Conservation (phyloP, 169 alveolate genomes). For the Cryptosporidium ubiquitum region DNA sequence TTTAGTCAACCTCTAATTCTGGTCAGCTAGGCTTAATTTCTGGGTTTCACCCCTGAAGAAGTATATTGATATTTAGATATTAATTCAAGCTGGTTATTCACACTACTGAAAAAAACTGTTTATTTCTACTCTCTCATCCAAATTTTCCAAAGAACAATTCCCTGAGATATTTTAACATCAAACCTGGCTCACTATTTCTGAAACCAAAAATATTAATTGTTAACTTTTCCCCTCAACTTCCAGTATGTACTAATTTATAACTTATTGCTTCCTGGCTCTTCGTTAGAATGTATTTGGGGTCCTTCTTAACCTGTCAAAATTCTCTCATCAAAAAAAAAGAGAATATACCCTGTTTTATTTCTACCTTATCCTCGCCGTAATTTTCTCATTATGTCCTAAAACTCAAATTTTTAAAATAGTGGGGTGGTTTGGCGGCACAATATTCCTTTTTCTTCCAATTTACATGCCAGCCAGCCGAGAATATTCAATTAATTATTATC, state of each 20-base stretch:
- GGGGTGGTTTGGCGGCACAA: conserved; percentile 71
- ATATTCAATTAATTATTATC: background rate
- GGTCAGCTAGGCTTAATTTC: background rate
- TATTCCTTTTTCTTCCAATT: conserved; percentile 25
- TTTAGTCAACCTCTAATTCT: background rate
- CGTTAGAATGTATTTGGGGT: background rate
- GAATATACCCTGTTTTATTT: background rate
- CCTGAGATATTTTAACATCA: background rate
- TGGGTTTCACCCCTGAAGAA: background rate
- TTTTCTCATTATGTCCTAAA: conserved; percentile 46
- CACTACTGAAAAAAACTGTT: background rate
- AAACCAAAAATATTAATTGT: background rate
- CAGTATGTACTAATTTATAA: background rate
- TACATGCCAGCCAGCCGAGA: background rate
- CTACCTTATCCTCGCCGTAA: conserved; percentile 5
- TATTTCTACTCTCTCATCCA: background rate
- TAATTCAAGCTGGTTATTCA: background rate
- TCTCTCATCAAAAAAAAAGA: conserved; percentile 10
- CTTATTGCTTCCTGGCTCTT: background rate
- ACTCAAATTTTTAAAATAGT: conserved; percentile 47
- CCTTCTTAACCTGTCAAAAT: background rate
- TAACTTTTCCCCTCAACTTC: background rate
- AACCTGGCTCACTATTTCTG: conserved; percentile 11
- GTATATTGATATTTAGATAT: background rate
- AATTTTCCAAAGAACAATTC: background rate